Evolutionary conservation across 345 rosid species (phyloP).

Genomic region (Trapa bicornis): DNA sequence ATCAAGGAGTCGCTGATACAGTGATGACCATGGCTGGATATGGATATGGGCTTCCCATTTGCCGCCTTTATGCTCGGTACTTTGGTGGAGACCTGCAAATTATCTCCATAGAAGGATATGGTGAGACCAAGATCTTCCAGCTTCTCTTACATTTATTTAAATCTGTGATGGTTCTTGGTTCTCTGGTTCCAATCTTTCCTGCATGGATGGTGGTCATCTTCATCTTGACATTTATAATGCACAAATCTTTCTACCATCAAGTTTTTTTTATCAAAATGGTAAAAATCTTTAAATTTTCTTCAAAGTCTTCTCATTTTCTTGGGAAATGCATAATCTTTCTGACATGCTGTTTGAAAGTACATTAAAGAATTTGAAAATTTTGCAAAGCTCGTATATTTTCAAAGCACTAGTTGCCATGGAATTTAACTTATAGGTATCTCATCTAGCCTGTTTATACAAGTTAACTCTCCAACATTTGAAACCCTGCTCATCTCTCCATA

Average conservation of each 20-base stretch:
- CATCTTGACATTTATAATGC: not conserved
- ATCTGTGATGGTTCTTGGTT: not conserved
- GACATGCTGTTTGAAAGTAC: too few species aligned
- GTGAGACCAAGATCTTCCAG: constrained; percentile 28
- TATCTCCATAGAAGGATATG: constrained; percentile 98
- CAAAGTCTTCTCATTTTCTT: too few species aligned
- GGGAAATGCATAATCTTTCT: too few species aligned
- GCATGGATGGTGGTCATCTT: not conserved
- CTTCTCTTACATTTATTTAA: not conserved
- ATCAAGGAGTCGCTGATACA: constrained; percentile 54
- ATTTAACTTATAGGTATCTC: not conserved
- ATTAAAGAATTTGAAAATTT: too few species aligned
- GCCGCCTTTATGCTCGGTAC: constrained; percentile 88
- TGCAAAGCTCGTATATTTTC: too few species aligned
- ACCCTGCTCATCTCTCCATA: not conserved
- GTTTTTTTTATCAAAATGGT: too few species aligned
- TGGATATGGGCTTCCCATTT: constrained; percentile 89
- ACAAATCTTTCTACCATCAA: too few species aligned
- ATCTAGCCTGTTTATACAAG: not conserved
- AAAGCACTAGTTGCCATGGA: too few species aligned
- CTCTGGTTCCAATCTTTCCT: too few species aligned
- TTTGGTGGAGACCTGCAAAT: constrained; percentile 96
- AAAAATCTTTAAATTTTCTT: too few species aligned
- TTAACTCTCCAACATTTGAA: not conserved
- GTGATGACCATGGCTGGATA: constrained; percentile 91